Percentiles rank a stretch among this genome's conserved stretches.
Evolutionary conservation across 1,284 basidiomycete species (phyloP).

Genomic region (Pholiota adiposa): DNA sequence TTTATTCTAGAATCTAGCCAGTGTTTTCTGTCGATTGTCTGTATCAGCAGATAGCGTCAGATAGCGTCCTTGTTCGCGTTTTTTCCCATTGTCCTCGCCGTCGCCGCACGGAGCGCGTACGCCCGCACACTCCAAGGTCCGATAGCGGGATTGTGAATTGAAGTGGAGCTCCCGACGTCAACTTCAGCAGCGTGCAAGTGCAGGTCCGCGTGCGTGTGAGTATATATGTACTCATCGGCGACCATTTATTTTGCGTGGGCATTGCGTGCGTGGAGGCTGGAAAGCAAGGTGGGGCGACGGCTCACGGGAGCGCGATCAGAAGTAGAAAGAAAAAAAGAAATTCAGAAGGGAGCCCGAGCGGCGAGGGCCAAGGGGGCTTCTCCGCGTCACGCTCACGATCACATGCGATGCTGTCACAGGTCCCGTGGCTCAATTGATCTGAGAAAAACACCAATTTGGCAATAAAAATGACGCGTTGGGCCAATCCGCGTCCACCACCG

Average conservation of each 20-base stretch:
- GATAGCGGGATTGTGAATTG: too few species aligned
- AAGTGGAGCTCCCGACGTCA: too few species aligned
- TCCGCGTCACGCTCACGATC: neutral
- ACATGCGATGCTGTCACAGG: conserved; percentile 1
- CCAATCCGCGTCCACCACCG: neutral
- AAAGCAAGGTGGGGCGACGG: neutral
- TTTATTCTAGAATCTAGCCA: too few species aligned
- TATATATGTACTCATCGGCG: neutral
- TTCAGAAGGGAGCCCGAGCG: neutral
- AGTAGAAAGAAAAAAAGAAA: too few species aligned
- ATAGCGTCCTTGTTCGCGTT: too few species aligned
- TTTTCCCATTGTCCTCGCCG: too few species aligned
- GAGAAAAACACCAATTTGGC: neutral
- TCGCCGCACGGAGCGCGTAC: neutral
- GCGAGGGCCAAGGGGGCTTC: too few species aligned
- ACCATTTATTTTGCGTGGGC: neutral
- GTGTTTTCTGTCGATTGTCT: too few species aligned
- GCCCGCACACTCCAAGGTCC: too few species aligned
- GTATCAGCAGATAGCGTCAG: too few species aligned
- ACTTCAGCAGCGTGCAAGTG: too few species aligned
- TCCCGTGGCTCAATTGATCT: neutral
- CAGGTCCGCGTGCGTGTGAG: neutral
- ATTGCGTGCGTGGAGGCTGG: neutral
- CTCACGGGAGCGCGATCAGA: neutral
- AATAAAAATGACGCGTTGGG: neutral